A percentile compares a stretch with the other conserved stretches of the same genome.
phyloP scores from a whole-genome alignment of 495 filamentous ascomycete genomes.

The Rhypophila decipiens region DNA sequence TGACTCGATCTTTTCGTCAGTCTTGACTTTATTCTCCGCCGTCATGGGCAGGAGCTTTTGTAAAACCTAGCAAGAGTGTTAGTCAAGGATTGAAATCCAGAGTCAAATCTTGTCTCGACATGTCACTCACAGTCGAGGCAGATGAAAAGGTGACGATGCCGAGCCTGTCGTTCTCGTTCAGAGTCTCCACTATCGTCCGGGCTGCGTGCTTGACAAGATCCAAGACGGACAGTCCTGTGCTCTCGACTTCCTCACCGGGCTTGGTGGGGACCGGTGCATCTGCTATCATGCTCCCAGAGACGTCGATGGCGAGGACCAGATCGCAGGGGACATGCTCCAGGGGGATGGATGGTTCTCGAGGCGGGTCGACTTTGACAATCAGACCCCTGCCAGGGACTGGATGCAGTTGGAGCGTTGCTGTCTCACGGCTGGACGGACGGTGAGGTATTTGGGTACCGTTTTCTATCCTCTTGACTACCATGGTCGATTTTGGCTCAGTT shows the following conservation, averaged over 20 bases:
- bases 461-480: too few species aligned
- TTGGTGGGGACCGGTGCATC: slow-evolving; percentile 25
- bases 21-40: slow-evolving; percentile 19
- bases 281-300: slow-evolving; percentile 37
- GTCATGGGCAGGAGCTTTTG: slow-evolving; percentile 34
- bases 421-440: too few species aligned
- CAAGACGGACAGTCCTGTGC: slow-evolving; percentile 32
- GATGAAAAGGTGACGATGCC: slow-evolving; percentile 39
- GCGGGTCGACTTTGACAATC: slow-evolving; percentile 32
- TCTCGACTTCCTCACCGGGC: slow-evolving; percentile 20
- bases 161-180: slow-evolving; percentile 34
- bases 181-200: slow-evolving; percentile 35
- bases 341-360: slow-evolving; percentile 15
- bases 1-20: slow-evolving; percentile 23
- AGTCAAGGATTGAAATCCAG: too few species aligned
- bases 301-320: slow-evolving; percentile 41
- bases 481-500: too few species aligned
- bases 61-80: slow-evolving; percentile 21
- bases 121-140: slow-evolving; percentile 16
- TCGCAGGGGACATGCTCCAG: slow-evolving; percentile 33
- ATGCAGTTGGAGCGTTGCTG: slow-evolving; percentile 7
- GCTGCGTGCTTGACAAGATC: slow-evolving; percentile 43
- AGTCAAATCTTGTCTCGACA: background rate
- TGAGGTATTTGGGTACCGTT: too few species aligned
- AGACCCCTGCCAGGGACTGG: slow-evolving; percentile 24